Base-by-base conservation (phyloP, 148 eudicot genomes). In the Chenopodium formosanum region DNA sequence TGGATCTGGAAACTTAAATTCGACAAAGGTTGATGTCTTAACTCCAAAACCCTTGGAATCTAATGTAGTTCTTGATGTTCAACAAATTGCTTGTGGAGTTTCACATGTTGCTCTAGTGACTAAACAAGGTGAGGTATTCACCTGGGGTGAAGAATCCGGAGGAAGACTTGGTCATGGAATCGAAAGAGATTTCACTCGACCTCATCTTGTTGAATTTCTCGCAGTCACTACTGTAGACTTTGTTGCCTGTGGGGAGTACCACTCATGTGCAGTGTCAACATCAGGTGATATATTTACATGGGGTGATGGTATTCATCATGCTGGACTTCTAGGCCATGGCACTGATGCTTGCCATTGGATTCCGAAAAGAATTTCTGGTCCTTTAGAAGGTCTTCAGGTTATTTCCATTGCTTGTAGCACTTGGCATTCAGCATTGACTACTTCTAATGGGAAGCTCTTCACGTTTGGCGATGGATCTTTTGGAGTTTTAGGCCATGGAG, bases 91-190 rank as follows among this genome's bases (percentile, higher is more conserved):
- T 52, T 91, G 97, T 85, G 97, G 98, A 16, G 90, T 88, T 13
- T 86, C 91, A 4, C 97, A 95, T 80, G 82, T 90, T 76, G 90
- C 91, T 37, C 94, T 95, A 16, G 97, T 93, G 25, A 93, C 98
- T 7, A 87, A 90, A 82, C 98, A 95, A 81, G 97, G 97, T 20
- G 97, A 95, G 83, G 91, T 93, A 73, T 95, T 93, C 87, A 91
- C 92, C 9, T 95, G 98, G 97, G 98, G 98, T 16, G 97, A 93
- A 85, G 98, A 93, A 77, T 89, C 85, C 10, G 95, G 97, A 4
- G 98, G 98, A 9, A 90, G 98, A 82, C 92, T 94, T 64, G 98
- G 98, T 63, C 98, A 94, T 87, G 95, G 98, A 71, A 80, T 87
- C 16, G 97, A 89, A 50, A 84, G 81, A 60, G 89, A 94, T 78